Base-by-base conservation (phyloP, 805 yeast species). In the Starmerella riodocensis region DNA sequence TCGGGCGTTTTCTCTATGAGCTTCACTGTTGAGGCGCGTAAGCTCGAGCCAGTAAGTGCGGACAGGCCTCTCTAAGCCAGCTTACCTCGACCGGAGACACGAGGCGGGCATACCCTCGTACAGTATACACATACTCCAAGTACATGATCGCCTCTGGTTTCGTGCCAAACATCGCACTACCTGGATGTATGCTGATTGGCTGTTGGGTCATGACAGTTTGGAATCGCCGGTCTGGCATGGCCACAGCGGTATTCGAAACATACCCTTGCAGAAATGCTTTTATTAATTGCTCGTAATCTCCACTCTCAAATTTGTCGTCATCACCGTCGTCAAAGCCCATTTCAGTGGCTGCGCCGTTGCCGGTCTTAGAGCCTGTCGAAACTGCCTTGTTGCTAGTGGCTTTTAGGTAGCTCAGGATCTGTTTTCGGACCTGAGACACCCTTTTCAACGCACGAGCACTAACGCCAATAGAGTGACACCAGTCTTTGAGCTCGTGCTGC, bases 151-250 rank as follows among this genome's bases (percentile, higher is more conserved):
- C 94, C 49, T 88, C 94, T 32, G 75, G 67, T 49, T 73, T 71
- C 48, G 71, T 71, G 6, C 95, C 94, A 60, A 88, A 91, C 29
- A 91, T 62, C 58, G 81, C 62, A 0, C 94, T 83, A 0, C 94
- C 80, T 0, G 97, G 97, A 55, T 88, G 97, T 9, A 88, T 74
- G 36, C 91, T 75, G 34, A 88, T 74, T 24, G 82, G 65, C 57
- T 84, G 95, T 20, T 94, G 94, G 28, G 49, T 52, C 22, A 78
- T 64, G 6, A 85, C 78, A 0, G 97, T 85, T 54, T 93, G 68
- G 62, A 78, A 91, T 3, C 94, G 79, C 53, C 96, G 69, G 58
- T 91, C 97, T 0, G 97, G 94, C 74, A 82, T 73, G 9, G 95
- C 94, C 16, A 91, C 73, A 0, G 98, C 98, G 0, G 94, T 77